These are phyloP conservation scores for Avicennia marina DNA, from an alignment of 257 asterid genomes.

Conservation along the genomic window DNA sequence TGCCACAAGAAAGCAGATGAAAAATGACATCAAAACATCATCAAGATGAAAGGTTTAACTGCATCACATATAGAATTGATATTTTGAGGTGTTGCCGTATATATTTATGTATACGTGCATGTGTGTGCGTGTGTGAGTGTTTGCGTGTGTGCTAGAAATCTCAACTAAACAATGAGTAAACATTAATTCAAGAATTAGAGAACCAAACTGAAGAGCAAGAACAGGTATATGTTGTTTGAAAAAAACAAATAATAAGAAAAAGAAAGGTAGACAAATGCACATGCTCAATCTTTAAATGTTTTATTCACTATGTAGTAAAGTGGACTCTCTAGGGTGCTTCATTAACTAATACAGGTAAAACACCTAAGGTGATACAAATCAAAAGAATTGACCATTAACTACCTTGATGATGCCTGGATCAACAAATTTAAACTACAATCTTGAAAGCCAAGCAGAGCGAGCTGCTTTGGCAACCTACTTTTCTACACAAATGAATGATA, in stretches of 20 bases:
- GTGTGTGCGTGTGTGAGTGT: neutral
- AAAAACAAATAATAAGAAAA: neutral
- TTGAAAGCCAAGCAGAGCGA: slow-evolving; percentile 2
- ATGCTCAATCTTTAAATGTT: neutral
- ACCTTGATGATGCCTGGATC: slow-evolving; percentile 13
- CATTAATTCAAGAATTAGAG: neutral
- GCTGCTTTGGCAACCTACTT: slow-evolving; percentile 2
- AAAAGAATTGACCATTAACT: neutral
- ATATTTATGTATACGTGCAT: too few species aligned
- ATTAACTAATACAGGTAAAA: neutral
- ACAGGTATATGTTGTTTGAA: neutral
- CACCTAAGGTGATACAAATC: neutral
- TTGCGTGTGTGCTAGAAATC: neutral
- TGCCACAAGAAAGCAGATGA: too few species aligned
- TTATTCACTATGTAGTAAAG: neutral
- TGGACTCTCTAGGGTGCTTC: neutral
- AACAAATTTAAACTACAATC: neutral
- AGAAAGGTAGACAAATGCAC: neutral
- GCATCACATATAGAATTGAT: neutral
- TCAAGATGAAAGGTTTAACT: neutral
- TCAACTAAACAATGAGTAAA: neutral
- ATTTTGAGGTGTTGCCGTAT: neutral
- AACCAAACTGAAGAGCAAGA: neutral
- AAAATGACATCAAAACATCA: neutral
- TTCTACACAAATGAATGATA: slow-evolving; percentile 15